Evolutionary conservation across 768 basidiomycete genomes (phyloP), one percentile per base, ranked within the genome.

Genomic region (Boletus tomentosulus): DNA sequence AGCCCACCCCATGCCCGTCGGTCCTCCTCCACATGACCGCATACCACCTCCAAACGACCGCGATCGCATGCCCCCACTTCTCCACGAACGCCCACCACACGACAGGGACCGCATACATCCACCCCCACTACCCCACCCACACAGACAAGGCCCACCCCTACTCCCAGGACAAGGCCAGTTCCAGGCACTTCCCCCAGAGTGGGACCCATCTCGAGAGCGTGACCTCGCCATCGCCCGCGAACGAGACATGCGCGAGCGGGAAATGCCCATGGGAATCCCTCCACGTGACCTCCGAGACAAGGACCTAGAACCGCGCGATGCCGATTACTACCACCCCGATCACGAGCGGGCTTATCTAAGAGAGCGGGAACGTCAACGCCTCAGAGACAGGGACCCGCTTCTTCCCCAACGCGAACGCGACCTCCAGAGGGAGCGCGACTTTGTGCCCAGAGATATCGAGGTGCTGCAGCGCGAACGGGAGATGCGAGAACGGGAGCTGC

Each of bases 151-250:
- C 19, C 63, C 56, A 12, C 43, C 59, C 13, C 39, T 58, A 6
- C 61, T 68, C 13, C 68, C 69, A 0, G 68, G 69, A 4, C 68
- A 71, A 42, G 62, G 69, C 38, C 66, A 69, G 38, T 71, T 69
- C 51, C 69, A 67, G 41, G 31, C 62, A 0, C 62, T 63, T 35
- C 63, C 67, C 27, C 59, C 66, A 4, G 66, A 68, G 9, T 69
- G 66, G 67, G 66, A 67, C 19, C 41, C 53, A 13, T 48, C 46
- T 3, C 58, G 67, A 0, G 68, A 70, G 9, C 63, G 62, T 1
- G 69, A 69, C 5, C 56, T 55, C 15, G 66, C 57, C 46, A 45
- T 57, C 39, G 51, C 42, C 45, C 59, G 61, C 22, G 66, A 63
- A 24, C 65, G 62, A 33, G 64, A 69, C 7, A 42, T 57, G 46